phyloP scores from a whole-genome alignment of 2,329 filamentous ascomycete species.

The Xylaria sp. region DNA sequence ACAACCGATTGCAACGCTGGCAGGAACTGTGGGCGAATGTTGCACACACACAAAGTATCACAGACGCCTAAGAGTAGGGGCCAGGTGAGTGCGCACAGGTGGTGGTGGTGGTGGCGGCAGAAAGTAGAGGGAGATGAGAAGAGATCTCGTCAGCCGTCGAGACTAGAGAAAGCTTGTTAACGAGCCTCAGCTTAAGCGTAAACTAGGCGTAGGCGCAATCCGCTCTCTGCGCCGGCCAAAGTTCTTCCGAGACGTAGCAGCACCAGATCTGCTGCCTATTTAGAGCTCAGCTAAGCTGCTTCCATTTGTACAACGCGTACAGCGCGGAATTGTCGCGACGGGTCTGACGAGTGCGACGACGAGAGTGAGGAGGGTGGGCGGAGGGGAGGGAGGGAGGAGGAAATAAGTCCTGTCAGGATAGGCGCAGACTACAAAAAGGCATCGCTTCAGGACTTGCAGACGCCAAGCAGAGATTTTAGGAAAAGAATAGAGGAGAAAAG shows the following conservation, averaged over 20 bases:
- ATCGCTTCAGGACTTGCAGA: slow-evolving; percentile 33
- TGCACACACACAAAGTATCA: neutral
- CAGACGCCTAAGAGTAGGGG: neutral
- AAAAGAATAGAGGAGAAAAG: neutral
- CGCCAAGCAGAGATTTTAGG: neutral
- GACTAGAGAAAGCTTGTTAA: neutral
- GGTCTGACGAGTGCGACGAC: slow-evolving; percentile 3
- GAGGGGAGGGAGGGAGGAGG: slow-evolving; percentile 9
- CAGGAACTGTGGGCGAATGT: neutral
- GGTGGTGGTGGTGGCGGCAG: neutral
- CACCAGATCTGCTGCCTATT: slow-evolving; percentile 19
- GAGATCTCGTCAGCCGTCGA: neutral
- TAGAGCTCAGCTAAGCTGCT: neutral
- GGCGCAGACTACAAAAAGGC: slow-evolving; percentile 34
- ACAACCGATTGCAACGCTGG: neutral
- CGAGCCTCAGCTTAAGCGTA: neutral
- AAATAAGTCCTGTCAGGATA: slow-evolving; percentile 32
- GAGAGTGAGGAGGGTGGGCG: neutral
- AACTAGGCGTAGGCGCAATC: neutral
- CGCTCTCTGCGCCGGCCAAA: slow-evolving; percentile 7
- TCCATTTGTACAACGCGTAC: slow-evolving; percentile 10
- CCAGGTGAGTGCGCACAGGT: neutral
- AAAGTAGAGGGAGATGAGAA: neutral
- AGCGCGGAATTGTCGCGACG: neutral
- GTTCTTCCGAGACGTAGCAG: slow-evolving; percentile 1